Base-by-base conservation (phyloP, 2,329 filamentous ascomycete genomes). In the Simplicillium aogashimaense region DNA sequence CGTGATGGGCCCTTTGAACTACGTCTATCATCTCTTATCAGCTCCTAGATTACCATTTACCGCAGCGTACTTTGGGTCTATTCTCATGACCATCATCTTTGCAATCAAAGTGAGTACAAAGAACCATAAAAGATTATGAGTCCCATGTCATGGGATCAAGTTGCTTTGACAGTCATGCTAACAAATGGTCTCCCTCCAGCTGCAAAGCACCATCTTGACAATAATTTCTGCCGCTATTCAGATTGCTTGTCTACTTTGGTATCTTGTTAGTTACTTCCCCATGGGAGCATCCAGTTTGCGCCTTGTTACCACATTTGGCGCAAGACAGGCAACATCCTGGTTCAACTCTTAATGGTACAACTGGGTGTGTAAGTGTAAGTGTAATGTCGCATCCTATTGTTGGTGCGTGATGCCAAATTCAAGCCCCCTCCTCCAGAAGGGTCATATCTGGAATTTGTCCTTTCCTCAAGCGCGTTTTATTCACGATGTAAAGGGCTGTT, bases 251-350 rank as follows among this genome's bases (percentile, higher is more conserved):
- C 69, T 97, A 47, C 49, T 86, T 36, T 97, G 90, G 90, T 97
- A 97, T 65, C 72, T 95, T 36, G 81, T 97, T 61, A 94, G 86
- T 64, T 98, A 98, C 63, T 97, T 97, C 55, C 92, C 92, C 18
- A 95, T 97, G 89, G 92, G 92, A 32, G 86, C 85, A 42, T 85
- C 82, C 41, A 87, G 92, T 33, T 66, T 98, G 49, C 82, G 90
- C 44, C 78, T 95, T 50, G 88, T 88, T 43, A 86, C 88, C 34
- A 80, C 79, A 3, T 92, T 95, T 56, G 92, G 90, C 16, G 86
- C 83, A 15, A 82, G 81, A 56, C 77, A 89, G 55, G 85, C 94
- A 30, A 76, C 86, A 5, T 77, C 88, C 39, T 97, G 90, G 92
- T 82, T 95, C 77, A 81, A 76, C 36, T 81, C 84, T 43, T 95